Evolutionary conservation across 2,329 filamentous ascomycete species (phyloP).

Genomic region (Mollisia scopiformis): DNA sequence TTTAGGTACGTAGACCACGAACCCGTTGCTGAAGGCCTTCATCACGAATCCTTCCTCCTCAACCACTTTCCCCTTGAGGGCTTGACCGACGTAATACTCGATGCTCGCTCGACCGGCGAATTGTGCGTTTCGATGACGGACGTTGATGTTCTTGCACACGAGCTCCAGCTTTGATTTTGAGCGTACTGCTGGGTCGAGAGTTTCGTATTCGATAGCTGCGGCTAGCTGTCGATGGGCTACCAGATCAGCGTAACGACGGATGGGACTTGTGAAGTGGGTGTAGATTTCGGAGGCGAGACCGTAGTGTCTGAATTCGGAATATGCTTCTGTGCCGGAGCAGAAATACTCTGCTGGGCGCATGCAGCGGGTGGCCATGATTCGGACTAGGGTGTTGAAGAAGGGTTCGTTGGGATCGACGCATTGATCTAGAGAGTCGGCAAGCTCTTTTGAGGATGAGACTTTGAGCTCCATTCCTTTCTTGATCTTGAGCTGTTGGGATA

Average conservation of each 20-base stretch:
- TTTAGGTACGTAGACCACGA: constrained; percentile 92
- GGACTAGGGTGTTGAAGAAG: constrained; percentile 98
- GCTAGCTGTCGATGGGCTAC: constrained; percentile 93
- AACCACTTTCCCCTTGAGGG: constrained; percentile 74
- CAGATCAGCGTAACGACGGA: constrained; percentile 96
- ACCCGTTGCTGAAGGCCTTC: constrained; percentile 96
- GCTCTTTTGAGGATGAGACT: constrained; percentile 85
- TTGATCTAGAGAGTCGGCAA: constrained; percentile 87
- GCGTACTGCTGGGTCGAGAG: constrained; percentile 78
- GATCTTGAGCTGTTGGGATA: constrained; percentile 86
- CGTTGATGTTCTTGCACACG: constrained; percentile 98
- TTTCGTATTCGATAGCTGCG: constrained; percentile 91
- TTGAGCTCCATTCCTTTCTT: constrained; percentile 81
- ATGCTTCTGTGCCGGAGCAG: constrained; percentile 88
- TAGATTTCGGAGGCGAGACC: constrained; percentile 96
- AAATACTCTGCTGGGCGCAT: constrained; percentile 99
- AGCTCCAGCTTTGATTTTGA: constrained; percentile 85
- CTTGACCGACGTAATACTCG: constrained; percentile 97
- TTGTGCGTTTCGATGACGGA: constrained; percentile 95
- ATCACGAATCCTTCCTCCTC: constrained; percentile 96
- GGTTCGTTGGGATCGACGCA: constrained; percentile 82
- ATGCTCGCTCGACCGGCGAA: constrained; percentile 92
- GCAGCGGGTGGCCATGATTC: constrained; percentile 96
- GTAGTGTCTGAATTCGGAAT: constrained; percentile 95
- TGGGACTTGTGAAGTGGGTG: constrained; percentile 97